These are phyloP conservation scores for Paxillus ammoniavirescens DNA, from an alignment of 768 basidiomycete species.

Conservation along the genomic window DNA sequence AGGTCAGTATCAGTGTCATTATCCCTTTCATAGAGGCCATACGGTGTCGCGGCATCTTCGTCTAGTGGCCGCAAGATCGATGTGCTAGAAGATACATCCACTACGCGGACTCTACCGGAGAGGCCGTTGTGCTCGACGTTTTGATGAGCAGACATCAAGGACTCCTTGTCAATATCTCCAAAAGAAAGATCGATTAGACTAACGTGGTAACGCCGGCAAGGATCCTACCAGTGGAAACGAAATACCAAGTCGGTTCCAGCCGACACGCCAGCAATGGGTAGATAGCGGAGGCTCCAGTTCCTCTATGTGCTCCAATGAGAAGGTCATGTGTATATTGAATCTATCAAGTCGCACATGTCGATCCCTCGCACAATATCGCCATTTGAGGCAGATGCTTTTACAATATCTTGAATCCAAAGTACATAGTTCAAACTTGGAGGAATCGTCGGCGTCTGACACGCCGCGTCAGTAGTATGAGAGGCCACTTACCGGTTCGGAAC, in stretches of 20 bases:
- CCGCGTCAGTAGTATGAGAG: background rate
- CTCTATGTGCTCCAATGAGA: conserved; percentile 42
- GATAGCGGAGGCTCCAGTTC: conserved; percentile 88
- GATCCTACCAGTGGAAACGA: conserved; percentile 66
- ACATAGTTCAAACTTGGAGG: conserved; percentile 76
- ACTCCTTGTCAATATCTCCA: conserved; percentile 70
- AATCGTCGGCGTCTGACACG: background rate
- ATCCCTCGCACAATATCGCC: conserved; percentile 45
- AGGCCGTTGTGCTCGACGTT: conserved; percentile 64
- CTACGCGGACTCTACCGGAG: conserved; percentile 46
- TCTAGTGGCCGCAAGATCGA: conserved; percentile 42
- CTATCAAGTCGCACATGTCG: conserved; percentile 60
- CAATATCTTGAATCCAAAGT: conserved; percentile 77
- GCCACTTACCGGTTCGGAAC: conserved; percentile 66
- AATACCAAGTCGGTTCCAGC: conserved; percentile 50
- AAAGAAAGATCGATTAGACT: background rate
- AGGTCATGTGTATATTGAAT: background rate
- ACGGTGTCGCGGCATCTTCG: conserved; percentile 4
- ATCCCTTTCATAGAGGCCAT: background rate
- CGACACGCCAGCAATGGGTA: conserved; percentile 78
- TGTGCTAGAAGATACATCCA: conserved; percentile 34
- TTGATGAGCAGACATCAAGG: conserved; percentile 49
- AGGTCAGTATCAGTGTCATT: background rate
- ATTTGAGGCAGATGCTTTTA: conserved; percentile 32
- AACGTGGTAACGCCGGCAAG: background rate